Base-by-base conservation (phyloP, 2,329 filamentous ascomycete species). In the Fusarium metavorans region DNA sequence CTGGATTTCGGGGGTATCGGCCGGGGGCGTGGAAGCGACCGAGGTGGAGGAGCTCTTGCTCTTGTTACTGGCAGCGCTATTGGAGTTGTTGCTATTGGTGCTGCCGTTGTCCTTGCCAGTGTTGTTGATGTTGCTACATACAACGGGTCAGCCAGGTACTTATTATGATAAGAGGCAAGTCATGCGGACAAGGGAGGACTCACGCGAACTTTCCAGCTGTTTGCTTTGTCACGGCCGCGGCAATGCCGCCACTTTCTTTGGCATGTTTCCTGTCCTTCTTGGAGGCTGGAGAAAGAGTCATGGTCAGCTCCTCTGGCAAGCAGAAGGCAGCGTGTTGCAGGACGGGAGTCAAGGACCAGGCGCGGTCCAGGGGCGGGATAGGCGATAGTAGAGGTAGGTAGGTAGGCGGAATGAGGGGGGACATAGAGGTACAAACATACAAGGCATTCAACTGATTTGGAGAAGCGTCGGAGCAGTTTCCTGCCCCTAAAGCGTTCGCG, bases 211-310 rank as follows among this genome's bases (percentile, higher is more conserved):
- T 88, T 78, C 84, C 85, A 79, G 85, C 83, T 77, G 84, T 84
- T 76, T 89, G 86, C 79, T 86, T 88, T 72, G 85, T 88, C 83
- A 88, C 85, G 82, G 87, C 87, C 57, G 87, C 87, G 76, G 86
- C 84, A 77, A 89, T 87, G 76, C 86, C 85, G 77, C 87, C 85
- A 78, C 82, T 83, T 78, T 88, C 87, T 86, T 85, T 88, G 80
- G 84, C 87, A 87, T 88, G 83, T 83, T 88, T 89, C 81, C 83
- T 87, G 78, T 87, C 83, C 81, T 88, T 89, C 84, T 88, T 88
- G 68, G 83, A 82, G 80, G 80, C 84, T 86, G 68, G 67, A 76
- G 73, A 77, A 70, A 61, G 66, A 73, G 70, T 70, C 75, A 79
- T 77, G 77, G 75, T 76, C 67, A 80, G 71, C 62, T 67, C 70